These are phyloP conservation scores for Eragrostis nindensis DNA, from an alignment of 176 grass and related monocot genomes.

Conservation along the genomic window DNA sequence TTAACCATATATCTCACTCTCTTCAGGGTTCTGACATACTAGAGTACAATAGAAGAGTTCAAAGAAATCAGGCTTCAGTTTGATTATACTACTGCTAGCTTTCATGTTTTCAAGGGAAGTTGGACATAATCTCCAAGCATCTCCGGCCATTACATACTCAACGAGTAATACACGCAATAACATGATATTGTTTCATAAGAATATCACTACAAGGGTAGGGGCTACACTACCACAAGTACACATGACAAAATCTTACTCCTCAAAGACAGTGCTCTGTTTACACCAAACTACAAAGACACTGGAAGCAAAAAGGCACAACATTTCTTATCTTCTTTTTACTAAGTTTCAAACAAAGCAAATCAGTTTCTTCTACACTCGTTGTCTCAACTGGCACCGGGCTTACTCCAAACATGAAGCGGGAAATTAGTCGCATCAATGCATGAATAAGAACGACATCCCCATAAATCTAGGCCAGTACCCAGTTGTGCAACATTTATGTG, in stretches of 20 bases:
- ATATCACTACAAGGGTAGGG: not conserved
- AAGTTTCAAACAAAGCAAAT: not conserved
- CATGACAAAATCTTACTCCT: not conserved
- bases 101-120: slow-evolving; percentile 12
- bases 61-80: slow-evolving; percentile 10
- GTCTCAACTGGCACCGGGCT: not conserved
- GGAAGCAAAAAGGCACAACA: not conserved
- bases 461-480: no score
- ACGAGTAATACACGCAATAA: not conserved
- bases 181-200: not conserved
- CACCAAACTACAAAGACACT: not conserved
- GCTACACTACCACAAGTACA: no score
- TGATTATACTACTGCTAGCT: not conserved
- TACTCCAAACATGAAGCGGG: not conserved
- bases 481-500: not conserved
- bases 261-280: no score
- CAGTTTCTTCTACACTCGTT: not conserved
- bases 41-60: slow-evolving; percentile 8
- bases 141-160: slow-evolving; percentile 4
- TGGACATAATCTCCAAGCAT: not conserved
- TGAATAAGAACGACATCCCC: no score
- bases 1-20: slow-evolving; percentile 24
- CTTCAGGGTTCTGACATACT: slow-evolving; percentile 28
- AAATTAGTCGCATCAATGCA: not conserved
- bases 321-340: not conserved